A percentile compares a stretch with the other conserved stretches of the same genome.
These are phyloP conservation scores for Tuber brumale DNA, from an alignment of 495 filamentous ascomycete species.

Conservation along the genomic window DNA sequence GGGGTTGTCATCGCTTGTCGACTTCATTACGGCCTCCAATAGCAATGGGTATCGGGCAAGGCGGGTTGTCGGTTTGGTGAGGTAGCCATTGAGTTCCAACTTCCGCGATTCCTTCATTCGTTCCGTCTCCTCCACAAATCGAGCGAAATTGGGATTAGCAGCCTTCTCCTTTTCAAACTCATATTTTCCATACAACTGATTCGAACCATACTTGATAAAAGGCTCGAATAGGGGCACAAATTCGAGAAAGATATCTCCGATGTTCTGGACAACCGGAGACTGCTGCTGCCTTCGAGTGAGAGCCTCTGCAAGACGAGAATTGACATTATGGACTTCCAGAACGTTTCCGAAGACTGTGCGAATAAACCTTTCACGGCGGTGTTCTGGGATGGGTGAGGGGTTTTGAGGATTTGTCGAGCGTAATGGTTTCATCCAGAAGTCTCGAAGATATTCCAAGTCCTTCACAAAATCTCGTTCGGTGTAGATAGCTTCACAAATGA, in stretches of 20 bases:
- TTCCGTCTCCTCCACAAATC: slow-evolving; percentile 96
- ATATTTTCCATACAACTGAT: slow-evolving; percentile 92
- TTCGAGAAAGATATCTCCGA: slow-evolving; percentile 92
- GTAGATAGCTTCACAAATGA: slow-evolving; percentile 98
- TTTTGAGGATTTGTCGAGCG: slow-evolving; percentile 58
- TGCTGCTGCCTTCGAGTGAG: slow-evolving; percentile 87
- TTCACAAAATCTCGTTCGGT: slow-evolving; percentile 99
- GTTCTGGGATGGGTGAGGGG: slow-evolving; percentile 79
- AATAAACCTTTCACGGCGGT: slow-evolving; percentile 81
- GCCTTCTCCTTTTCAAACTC: slow-evolving; percentile 96
- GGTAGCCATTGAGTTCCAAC: slow-evolving; percentile 92
- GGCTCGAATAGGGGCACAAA: slow-evolving; percentile 88
- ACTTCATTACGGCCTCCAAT: slow-evolving; percentile 83
- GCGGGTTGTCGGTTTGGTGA: slow-evolving; percentile 96
- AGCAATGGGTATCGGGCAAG: slow-evolving; percentile 91
- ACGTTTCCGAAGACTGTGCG: slow-evolving; percentile 93
- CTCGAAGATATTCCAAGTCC: slow-evolving; percentile 92
- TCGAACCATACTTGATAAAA: slow-evolving; percentile 94
- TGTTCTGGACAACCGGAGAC: slow-evolving; percentile 73
- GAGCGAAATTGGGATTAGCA: slow-evolving; percentile 74
- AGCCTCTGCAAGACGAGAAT: slow-evolving; percentile 74
- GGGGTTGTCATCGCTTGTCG: slow-evolving; percentile 75
- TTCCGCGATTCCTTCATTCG: slow-evolving; percentile 93
- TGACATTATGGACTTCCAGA: slow-evolving; percentile 87
- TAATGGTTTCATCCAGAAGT: slow-evolving; percentile 97